Conservation (phyloP, 331 rosid genomes). For the Pyracantha coccinea region DNA sequence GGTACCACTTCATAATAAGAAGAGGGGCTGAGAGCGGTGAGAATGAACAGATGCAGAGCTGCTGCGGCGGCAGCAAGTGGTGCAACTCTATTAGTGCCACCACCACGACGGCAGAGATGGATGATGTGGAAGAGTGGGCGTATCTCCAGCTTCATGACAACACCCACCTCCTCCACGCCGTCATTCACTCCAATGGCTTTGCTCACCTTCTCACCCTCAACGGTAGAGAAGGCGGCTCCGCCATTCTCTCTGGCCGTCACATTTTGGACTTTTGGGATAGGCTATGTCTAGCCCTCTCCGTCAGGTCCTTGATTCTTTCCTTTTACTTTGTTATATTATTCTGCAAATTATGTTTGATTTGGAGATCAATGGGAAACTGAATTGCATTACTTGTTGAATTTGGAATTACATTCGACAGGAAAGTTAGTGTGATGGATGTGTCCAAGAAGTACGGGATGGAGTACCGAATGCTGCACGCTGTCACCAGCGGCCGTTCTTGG, state of each 20-base stretch:
- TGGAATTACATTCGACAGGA: conserved; percentile 25
- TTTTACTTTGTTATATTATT: neutral
- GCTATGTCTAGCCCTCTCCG: conserved; percentile 48
- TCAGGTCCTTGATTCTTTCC: conserved; percentile 30
- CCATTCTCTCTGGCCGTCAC: conserved; percentile 45
- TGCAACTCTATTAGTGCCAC: conserved; percentile 7
- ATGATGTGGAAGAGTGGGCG: conserved; percentile 57
- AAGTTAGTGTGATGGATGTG: conserved; percentile 73
- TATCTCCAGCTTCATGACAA: conserved; percentile 47
- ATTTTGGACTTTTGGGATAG: conserved; percentile 73
- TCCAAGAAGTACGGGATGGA: conserved; percentile 64
- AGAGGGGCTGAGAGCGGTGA: conserved; percentile 4
- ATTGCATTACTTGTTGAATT: neutral
- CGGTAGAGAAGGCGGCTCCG: conserved; percentile 67
- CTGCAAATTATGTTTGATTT: too few relatives aligned
- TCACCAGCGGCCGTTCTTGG: conserved; percentile 51
- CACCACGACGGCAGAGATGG: neutral
- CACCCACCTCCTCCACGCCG: conserved; percentile 67
- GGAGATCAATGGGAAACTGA: neutral
- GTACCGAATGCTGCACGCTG: conserved; percentile 49
- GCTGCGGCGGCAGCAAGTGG: neutral
- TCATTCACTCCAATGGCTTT: conserved; percentile 65
- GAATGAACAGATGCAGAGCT: neutral
- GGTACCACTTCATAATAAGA: conserved; percentile 53
- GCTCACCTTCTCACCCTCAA: conserved; percentile 62